These are phyloP conservation scores for Sequoiadendron giganteum DNA, from an alignment of 75 land plant species.

Conservation along the genomic window DNA sequence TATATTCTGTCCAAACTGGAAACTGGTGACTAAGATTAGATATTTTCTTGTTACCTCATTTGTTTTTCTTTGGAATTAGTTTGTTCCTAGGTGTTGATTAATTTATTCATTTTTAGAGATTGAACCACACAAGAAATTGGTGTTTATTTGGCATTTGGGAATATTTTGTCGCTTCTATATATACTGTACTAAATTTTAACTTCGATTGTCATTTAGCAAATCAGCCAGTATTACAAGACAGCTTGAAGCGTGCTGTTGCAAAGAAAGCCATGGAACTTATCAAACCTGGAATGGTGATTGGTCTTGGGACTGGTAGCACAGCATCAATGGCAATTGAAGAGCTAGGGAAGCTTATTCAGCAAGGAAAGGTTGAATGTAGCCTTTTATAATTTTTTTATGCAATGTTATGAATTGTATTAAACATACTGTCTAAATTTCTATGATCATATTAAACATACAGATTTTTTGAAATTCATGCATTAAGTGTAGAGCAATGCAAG, in stretches of 20 bases:
- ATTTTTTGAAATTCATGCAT: neutral
- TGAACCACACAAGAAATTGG: neutral
- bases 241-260: constrained; percentile 55
- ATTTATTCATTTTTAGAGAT: neutral
- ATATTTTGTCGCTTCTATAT: neutral
- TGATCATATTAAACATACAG: neutral
- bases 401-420: neutral
- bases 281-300: constrained; percentile 62
- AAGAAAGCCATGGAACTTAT: constrained; percentile 53
- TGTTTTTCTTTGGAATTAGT: neutral
- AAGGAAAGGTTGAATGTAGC: constrained; percentile 30
- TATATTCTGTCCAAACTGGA: neutral
- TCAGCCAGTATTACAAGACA: constrained; percentile 26
- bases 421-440: neutral
- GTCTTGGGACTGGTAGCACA: constrained; percentile 62
- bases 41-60: neutral
- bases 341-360: constrained; percentile 43
- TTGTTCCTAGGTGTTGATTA: neutral
- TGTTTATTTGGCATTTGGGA: neutral
- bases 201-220: constrained; percentile 15
- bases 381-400: neutral
- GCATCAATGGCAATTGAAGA: constrained; percentile 63
- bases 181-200: neutral
- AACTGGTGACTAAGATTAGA: neutral
- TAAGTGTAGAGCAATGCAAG: neutral